These are phyloP conservation scores for Nyctanthes arbortristis DNA, from an alignment of 257 asterid genomes.

Conservation along the genomic window DNA sequence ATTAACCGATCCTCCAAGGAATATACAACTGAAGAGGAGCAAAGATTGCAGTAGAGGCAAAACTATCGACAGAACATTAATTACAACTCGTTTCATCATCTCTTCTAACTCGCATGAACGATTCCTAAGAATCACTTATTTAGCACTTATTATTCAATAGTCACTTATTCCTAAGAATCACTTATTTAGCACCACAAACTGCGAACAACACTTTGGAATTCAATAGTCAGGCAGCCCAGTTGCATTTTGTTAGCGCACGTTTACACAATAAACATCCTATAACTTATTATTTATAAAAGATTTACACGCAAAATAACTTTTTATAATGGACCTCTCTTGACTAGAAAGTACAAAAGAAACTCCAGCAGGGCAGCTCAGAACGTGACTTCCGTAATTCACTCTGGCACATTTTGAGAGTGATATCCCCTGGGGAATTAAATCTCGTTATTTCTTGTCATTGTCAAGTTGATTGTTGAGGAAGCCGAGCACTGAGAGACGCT, in stretches of 20 bases:
- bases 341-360: neutral
- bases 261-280: neutral
- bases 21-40: neutral
- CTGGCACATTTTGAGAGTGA: neutral
- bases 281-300: neutral
- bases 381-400: neutral
- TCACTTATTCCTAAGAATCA: neutral
- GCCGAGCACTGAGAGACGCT: slow-evolving; percentile 80
- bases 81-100: neutral
- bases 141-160: neutral
- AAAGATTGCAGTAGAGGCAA: neutral
- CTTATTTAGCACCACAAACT: neutral
- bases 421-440: slow-evolving; percentile 2
- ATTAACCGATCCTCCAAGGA: neutral
- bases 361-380: neutral
- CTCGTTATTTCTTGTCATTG: slow-evolving; percentile 35
- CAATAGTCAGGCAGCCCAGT: neutral
- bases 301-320: neutral
- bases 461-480: slow-evolving; percentile 62
- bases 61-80: neutral
- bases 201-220: neutral
- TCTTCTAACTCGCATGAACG: neutral
- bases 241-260: neutral
- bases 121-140: neutral
- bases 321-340: neutral